These are phyloP conservation scores for Exophiala sp. DNA, from an alignment of 2,329 filamentous ascomycete species.

Conservation along the genomic window DNA sequence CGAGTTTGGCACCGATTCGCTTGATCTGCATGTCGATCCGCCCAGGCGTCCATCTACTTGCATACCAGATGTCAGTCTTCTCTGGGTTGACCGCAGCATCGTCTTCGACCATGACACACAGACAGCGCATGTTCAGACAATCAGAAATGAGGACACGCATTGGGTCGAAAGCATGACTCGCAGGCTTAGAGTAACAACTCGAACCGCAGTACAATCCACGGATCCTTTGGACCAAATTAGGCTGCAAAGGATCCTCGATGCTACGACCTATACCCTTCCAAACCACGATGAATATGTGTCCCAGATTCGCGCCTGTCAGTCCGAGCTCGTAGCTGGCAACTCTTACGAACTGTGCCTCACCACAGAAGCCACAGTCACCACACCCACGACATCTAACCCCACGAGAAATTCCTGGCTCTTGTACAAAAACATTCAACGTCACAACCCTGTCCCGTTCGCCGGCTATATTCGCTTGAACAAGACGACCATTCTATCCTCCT, in stretches of 20 bases:
- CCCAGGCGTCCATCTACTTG: slow-evolving; percentile 25
- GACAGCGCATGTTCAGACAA: slow-evolving; percentile 64
- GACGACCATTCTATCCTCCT: slow-evolving; percentile 74
- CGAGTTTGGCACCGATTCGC: slow-evolving; percentile 65
- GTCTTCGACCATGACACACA: slow-evolving; percentile 69
- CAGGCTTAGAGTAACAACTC: slow-evolving; percentile 6
- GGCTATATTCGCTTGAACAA: slow-evolving; percentile 71
- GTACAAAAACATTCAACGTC: slow-evolving; percentile 65
- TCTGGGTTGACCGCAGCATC: slow-evolving; percentile 73
- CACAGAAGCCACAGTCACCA: slow-evolving; percentile 64
- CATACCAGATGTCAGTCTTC: slow-evolving; percentile 69
- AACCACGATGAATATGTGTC: slow-evolving; percentile 56
- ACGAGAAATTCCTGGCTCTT: slow-evolving; percentile 60
- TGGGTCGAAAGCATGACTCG: slow-evolving; percentile 47
- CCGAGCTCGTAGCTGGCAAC: slow-evolving; percentile 69
- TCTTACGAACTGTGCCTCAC: slow-evolving; percentile 86
- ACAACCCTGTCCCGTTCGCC: slow-evolving; percentile 80
- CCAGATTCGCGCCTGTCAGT: slow-evolving; percentile 67
- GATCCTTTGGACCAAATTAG: slow-evolving; percentile 21
- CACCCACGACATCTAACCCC: slow-evolving; percentile 31
- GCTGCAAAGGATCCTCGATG: slow-evolving; percentile 26
- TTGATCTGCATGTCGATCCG: slow-evolving; percentile 47
- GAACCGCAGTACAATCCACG: slow-evolving; percentile 28
- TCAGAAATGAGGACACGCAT: slow-evolving; percentile 43
- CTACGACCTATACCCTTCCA: slow-evolving; percentile 34